A percentile compares a stretch with the other conserved stretches of the same genome.
phyloP scores from a whole-genome alignment of 2,329 filamentous ascomycete genomes.

The Escovopsis sp. region DNA sequence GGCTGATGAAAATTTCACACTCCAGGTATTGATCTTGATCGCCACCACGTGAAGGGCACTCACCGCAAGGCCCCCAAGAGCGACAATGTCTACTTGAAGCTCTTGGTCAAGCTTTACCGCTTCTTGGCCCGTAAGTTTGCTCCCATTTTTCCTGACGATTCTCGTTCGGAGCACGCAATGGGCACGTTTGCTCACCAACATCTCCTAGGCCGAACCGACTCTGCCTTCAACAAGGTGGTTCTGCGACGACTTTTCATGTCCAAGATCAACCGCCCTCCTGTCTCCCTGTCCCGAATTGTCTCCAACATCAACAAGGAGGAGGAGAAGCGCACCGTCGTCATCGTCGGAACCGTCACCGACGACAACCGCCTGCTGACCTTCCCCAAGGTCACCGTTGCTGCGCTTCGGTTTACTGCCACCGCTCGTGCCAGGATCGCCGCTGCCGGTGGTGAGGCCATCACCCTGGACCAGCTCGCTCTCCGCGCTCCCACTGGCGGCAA shows the following conservation, averaged over 20 bases:
- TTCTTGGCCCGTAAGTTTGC: conserved; percentile 75
- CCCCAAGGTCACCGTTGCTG: conserved; percentile 87
- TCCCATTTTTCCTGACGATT: no score
- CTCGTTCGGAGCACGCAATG: not conserved
- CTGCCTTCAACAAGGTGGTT: conserved; percentile 97
- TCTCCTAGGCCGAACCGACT: conserved; percentile 72
- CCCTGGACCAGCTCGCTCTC: conserved; percentile 92
- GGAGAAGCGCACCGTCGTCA: conserved; percentile 76
- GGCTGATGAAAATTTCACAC: conserved; percentile 43
- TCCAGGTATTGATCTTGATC: conserved; percentile 58
- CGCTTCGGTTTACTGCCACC: conserved; percentile 91
- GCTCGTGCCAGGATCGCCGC: conserved; percentile 86
- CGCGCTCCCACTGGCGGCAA: conserved; percentile 91
- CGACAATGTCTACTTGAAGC: conserved; percentile 94
- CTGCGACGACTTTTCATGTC: conserved; percentile 97
- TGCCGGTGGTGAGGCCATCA: conserved; percentile 88
- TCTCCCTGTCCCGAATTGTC: conserved; percentile 85
- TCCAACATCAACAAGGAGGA: conserved; percentile 50
- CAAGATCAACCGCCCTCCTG: conserved; percentile 91
- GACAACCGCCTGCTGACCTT: conserved; percentile 86
- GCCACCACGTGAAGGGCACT: conserved; percentile 53
- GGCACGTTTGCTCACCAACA: not conserved
- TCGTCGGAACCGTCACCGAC: conserved; percentile 92
- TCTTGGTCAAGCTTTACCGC: conserved; percentile 96
- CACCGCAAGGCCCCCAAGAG: conserved; percentile 95